A percentile compares a stretch with the other conserved stretches of the same genome.
Conservation (phyloP, 1,284 basidiomycete species). For the Boletus mariae region DNA sequence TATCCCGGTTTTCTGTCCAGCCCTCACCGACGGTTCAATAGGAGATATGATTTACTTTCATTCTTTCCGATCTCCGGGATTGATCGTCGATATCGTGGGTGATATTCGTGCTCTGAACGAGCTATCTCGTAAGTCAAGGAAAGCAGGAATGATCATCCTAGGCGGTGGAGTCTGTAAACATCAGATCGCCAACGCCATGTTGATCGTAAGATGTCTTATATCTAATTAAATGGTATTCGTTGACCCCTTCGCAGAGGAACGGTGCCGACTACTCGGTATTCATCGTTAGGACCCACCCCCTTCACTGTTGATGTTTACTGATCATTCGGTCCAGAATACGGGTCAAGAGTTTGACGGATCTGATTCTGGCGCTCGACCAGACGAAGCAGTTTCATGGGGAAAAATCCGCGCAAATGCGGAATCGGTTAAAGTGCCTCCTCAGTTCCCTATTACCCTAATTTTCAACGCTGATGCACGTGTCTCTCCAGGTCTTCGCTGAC, state of each 20-base stretch:
- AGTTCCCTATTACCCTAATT: not conserved
- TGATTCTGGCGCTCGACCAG: constrained; percentile 94
- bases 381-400: constrained; percentile 99
- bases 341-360: constrained; percentile 99
- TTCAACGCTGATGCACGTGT: constrained; percentile 1
- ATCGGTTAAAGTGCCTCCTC: constrained; percentile 76
- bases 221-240: not conserved
- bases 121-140: constrained; percentile 80
- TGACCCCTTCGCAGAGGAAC: constrained; percentile 65
- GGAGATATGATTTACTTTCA: constrained; percentile 99
- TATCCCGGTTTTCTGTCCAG: constrained; percentile 98
- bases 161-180: constrained; percentile 99
- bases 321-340: constrained; percentile 65
- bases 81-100: constrained; percentile 90
- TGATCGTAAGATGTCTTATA: constrained; percentile 66
- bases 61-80: constrained; percentile 86
- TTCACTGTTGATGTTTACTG: not conserved
- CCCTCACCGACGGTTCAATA: constrained; percentile 94
- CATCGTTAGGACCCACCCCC: constrained; percentile 56
- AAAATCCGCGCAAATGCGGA: constrained; percentile 93
- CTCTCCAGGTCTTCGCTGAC: constrained; percentile 61
- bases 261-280: constrained; percentile 98
- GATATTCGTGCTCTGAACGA: constrained; percentile 95
- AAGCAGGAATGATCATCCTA: constrained; percentile 98
- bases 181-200: constrained; percentile 99